These are phyloP conservation scores for Penicillium maclennaniae DNA, from an alignment of 495 filamentous ascomycete species.

Conservation along the genomic window DNA sequence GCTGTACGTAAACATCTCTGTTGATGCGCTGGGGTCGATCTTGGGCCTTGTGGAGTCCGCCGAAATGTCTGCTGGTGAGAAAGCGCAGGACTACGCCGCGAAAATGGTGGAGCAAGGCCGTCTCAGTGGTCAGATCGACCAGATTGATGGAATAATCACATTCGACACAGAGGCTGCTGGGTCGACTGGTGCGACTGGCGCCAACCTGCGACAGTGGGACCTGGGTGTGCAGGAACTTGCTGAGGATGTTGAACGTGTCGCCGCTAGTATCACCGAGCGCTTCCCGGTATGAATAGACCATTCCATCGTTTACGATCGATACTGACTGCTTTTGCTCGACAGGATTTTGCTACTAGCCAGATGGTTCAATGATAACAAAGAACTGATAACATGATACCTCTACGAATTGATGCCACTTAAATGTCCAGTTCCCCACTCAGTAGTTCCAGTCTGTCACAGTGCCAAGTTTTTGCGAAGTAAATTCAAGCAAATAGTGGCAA, in stretches of 20 bases:
- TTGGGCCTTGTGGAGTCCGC: constrained; percentile 57
- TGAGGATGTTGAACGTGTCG: constrained; percentile 84
- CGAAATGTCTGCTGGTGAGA: constrained; percentile 58
- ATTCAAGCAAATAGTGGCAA: neutral
- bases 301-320: neutral
- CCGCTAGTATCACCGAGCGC: constrained; percentile 42
- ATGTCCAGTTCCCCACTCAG: neutral
- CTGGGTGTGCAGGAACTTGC: constrained; percentile 77
- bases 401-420: constrained; percentile 1
- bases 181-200: constrained; percentile 42
- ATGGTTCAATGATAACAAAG: constrained; percentile 24
- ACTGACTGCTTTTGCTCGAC: neutral
- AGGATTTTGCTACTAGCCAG: constrained; percentile 31
- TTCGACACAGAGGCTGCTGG: constrained; percentile 68
- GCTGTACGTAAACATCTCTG: constrained; percentile 84
- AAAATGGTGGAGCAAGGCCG: constrained; percentile 94
- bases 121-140: constrained; percentile 83
- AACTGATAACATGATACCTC: constrained; percentile 1
- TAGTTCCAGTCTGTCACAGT: neutral
- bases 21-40: constrained; percentile 70
- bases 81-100: constrained; percentile 88
- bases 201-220: constrained; percentile 81
- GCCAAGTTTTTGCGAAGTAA: neutral
- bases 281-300: constrained; percentile 34
- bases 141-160: constrained; percentile 83